Evolutionary conservation across 2,329 filamentous ascomycete species (phyloP).

Genomic region (Penicillium thymicola): DNA sequence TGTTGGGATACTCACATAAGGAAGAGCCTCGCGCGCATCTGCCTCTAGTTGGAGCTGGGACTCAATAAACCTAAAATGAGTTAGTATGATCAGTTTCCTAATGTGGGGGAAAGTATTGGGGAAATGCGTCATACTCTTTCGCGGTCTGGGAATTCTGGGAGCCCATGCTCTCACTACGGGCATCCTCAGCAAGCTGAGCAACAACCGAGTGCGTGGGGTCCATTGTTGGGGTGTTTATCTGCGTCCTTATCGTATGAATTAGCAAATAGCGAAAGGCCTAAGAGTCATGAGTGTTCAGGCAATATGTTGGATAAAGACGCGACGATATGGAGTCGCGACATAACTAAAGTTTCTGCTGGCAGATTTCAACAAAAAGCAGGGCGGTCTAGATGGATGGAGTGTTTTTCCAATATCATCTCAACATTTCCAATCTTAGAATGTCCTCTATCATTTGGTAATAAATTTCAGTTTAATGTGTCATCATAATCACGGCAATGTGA

Average conservation of each 20-base stretch:
- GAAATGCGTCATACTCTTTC: slow-evolving; percentile 54
- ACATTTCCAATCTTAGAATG: neutral
- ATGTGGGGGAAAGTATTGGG: neutral
- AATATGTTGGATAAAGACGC: neutral
- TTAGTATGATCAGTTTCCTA: neutral
- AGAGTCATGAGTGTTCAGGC: neutral
- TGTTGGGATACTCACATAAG: slow-evolving; percentile 63
- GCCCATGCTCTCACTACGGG: slow-evolving; percentile 38
- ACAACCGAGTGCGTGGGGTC: slow-evolving; percentile 13
- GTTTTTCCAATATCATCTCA: neutral
- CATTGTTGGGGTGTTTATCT: slow-evolving; percentile 16
- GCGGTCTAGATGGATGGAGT: neutral
- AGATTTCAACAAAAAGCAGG: neutral
- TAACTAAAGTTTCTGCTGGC: neutral
- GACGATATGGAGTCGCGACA: neutral
- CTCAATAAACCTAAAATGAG: slow-evolving; percentile 68
- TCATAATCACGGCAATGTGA: neutral
- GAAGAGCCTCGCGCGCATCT: slow-evolving; percentile 89
- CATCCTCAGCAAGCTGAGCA: slow-evolving; percentile 12
- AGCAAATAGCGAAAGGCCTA: neutral
- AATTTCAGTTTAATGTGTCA: neutral
- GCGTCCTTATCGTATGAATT: neutral
- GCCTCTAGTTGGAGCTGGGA: slow-evolving; percentile 87
- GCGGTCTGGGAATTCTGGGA: slow-evolving; percentile 69
- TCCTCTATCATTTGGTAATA: neutral